A percentile compares a stretch with the other conserved stretches of the same genome.
Conservation (phyloP, 257 asterid species). For the Gynochthodes officinalis region DNA sequence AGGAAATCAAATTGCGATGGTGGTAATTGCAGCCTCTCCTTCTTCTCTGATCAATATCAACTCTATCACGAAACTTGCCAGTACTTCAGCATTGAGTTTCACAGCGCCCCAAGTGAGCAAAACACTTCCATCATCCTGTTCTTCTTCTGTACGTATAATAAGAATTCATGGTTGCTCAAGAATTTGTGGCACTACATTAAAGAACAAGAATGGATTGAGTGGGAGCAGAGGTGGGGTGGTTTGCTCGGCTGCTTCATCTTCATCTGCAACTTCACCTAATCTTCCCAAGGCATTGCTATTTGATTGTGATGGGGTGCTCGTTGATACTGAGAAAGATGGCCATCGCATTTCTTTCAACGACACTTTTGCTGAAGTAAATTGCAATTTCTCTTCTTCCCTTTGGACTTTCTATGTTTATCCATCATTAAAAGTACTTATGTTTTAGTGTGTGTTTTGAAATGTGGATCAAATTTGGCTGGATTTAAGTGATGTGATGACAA, state of each 20-base stretch:
- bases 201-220: neutral
- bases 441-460: too few species aligned
- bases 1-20: conserved; percentile 31
- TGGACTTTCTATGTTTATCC: neutral
- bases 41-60: conserved; percentile 13
- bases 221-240: conserved; percentile 4
- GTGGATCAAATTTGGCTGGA: neutral
- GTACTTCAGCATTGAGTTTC: neutral
- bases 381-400: neutral
- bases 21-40: conserved; percentile 22
- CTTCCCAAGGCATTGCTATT: conserved; percentile 79
- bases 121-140: conserved; percentile 7
- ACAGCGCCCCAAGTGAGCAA: conserved; percentile 9
- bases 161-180: neutral
- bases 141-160: conserved; percentile 6
- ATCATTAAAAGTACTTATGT: too few species aligned
- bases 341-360: conserved; percentile 91
- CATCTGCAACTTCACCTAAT: conserved; percentile 14
- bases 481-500: neutral
- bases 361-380: conserved; percentile 70
- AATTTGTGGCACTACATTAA: neutral
- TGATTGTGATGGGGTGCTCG: conserved; percentile 95
- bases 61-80: conserved; percentile 7
- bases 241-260: conserved; percentile 40
- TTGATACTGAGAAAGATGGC: conserved; percentile 95